Base-by-base conservation (phyloP, 768 basidiomycete genomes). In the Suillus hirtellus region DNA sequence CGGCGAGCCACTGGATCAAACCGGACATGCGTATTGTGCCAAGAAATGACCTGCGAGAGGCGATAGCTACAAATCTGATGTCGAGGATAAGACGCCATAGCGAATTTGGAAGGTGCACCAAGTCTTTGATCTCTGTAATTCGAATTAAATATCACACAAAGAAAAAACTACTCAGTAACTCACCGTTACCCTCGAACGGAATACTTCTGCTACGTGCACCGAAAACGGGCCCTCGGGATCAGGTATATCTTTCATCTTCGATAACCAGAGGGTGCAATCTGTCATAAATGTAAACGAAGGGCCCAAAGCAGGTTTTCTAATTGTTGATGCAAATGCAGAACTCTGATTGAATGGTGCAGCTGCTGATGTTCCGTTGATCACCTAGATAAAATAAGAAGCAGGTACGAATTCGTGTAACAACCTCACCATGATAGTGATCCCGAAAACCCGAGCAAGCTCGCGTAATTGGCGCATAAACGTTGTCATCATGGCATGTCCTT, bases 401-500 rank as follows among this genome's bases (percentile, higher is more conserved):
- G 44, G 27, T 37, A 8, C 31, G 27, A 46, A 42, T 12, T 21
- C 38, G 55, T 47, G 42, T 17, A 43, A 35, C 15, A 59, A 12
- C 75, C 86, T 67, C 63, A 90, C 90, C 43, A 93, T 70, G 43
- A 89, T 75, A 0, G 84, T 77, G 50, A 85, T 68, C 4, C 74
- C 74, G 56, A 77, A 77, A 7, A 69, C 72, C 53, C 80, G 81
- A 7, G 87, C 80, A 38, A 86, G 72, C 1, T 70, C 67, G 55
- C 85, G 83, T 31, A 92, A 79, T 60, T 86, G 81, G 2, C 81
- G 83, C 87, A 92, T 90, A 62, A 92, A 84, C 2, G 82, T 80
- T 0, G 82, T 82, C 89, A 92, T 92, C 19, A 83, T 75, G 0
- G 89, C 87, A 70, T 93, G 91, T 5, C 92, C 91, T 76, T 91